phyloP scores from a whole-genome alignment of 1,284 basidiomycete genomes.

The Agroathelia rolfsii region DNA sequence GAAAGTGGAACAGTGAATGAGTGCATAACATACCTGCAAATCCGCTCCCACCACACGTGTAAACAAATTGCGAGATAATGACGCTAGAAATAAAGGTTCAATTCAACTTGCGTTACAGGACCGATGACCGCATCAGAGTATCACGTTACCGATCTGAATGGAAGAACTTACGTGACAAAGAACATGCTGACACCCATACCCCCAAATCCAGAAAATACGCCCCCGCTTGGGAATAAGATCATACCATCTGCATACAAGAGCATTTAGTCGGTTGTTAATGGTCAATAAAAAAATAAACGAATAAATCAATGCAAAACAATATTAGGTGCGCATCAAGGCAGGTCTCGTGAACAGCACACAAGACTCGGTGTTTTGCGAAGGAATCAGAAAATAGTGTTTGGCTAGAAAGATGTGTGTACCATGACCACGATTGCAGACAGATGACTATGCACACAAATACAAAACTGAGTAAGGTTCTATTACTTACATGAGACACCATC shows the following conservation, averaged over 20 bases:
- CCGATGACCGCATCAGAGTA: slow-evolving; percentile 1
- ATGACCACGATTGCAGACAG: too few relatives aligned
- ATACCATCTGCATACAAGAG: slow-evolving; percentile 48
- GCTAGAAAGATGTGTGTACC: neutral
- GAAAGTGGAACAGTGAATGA: too few relatives aligned
- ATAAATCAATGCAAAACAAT: slow-evolving; percentile 4
- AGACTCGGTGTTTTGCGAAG: slow-evolving; percentile 1
- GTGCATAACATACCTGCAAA: too few relatives aligned
- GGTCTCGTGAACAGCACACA: neutral
- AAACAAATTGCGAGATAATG: slow-evolving; percentile 82
- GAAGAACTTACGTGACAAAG: slow-evolving; percentile 62
- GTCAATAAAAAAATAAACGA: neutral
- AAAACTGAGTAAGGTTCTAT: slow-evolving; percentile 9
- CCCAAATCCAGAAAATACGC: slow-evolving; percentile 76
- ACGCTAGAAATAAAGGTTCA: too few relatives aligned
- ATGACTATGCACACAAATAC: too few relatives aligned
- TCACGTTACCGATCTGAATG: slow-evolving; percentile 9
- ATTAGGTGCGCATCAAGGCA: neutral
- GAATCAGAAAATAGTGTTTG: neutral
- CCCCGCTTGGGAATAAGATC: slow-evolving; percentile 84
- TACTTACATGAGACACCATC: slow-evolving; percentile 85
- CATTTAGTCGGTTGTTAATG: slow-evolving; percentile 4
- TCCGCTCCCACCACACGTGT: slow-evolving; percentile 79
- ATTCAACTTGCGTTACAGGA: too few relatives aligned
- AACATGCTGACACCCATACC: slow-evolving; percentile 93